These are phyloP conservation scores for Cadophora sp. DNA, from an alignment of 2,329 filamentous ascomycete species.

Conservation along the genomic window DNA sequence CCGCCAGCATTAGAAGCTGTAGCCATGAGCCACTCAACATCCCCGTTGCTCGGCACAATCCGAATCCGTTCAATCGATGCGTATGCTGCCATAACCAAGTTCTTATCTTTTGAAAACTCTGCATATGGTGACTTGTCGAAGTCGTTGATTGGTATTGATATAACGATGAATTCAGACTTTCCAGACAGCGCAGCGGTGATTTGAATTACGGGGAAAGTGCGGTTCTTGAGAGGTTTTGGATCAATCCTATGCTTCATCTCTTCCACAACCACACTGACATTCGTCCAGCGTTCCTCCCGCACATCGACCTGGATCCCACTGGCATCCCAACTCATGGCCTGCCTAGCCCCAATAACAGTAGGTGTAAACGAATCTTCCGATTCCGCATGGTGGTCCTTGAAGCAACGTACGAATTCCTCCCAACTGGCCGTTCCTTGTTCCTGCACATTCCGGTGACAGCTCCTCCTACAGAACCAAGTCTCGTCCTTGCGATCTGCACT, in stretches of 20 bases:
- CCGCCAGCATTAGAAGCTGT: constrained; percentile 76
- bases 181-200: constrained; percentile 55
- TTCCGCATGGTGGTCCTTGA: constrained; percentile 64
- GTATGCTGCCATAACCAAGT: constrained; percentile 64
- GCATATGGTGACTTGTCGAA: constrained; percentile 47
- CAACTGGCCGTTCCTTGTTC: constrained; percentile 63
- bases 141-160: constrained; percentile 61
- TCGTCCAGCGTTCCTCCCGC: constrained; percentile 51
- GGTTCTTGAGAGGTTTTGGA: constrained; percentile 63
- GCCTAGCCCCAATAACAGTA: constrained; percentile 54
- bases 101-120: constrained; percentile 50
- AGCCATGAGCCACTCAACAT: constrained; percentile 79
- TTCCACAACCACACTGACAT: constrained; percentile 58
- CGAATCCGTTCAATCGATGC: constrained; percentile 68
- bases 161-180: constrained; percentile 60
- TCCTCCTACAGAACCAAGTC: constrained; percentile 67
- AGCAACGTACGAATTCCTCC: constrained; percentile 65
- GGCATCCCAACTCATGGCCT: constrained; percentile 55
- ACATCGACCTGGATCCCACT: constrained; percentile 49
- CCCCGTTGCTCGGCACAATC: constrained; percentile 43
- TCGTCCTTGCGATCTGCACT: constrained; percentile 51
- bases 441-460: constrained; percentile 62
- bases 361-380: constrained; percentile 66
- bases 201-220: constrained; percentile 72
- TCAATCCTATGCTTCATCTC: constrained; percentile 71